A percentile compares a stretch with the other conserved stretches of the same genome.
These are phyloP conservation scores for Huntiella omanensis DNA, from an alignment of 2,329 filamentous ascomycete species.

Conservation along the genomic window DNA sequence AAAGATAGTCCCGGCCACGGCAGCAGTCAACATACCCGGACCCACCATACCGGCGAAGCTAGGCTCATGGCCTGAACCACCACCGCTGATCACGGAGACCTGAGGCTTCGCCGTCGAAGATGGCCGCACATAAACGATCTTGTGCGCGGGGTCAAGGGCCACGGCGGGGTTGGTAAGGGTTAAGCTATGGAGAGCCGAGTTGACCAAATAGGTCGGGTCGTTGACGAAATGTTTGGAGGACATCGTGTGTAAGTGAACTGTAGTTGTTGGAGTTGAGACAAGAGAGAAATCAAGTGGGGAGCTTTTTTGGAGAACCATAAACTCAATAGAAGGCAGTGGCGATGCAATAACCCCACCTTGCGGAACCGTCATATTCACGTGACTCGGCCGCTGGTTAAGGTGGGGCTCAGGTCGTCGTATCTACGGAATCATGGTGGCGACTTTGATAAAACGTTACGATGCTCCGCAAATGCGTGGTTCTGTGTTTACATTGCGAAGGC, in stretches of 20 bases:
- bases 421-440: no score
- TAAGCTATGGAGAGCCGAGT: slow-evolving; percentile 54
- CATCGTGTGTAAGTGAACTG: slow-evolving; percentile 17
- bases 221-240: slow-evolving; percentile 75
- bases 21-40: slow-evolving; percentile 57
- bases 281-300: no score
- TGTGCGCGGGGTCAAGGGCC: slow-evolving; percentile 59
- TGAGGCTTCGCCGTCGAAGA: slow-evolving; percentile 33
- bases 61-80: slow-evolving; percentile 79
- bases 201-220: slow-evolving; percentile 62
- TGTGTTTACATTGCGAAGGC: no score
- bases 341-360: no score
- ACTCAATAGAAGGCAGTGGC: no score
- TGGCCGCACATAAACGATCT: slow-evolving; percentile 62
- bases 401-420: no score
- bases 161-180: slow-evolving; percentile 73
- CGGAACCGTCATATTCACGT: no score
- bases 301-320: no score
- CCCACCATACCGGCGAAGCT: slow-evolving; percentile 77
- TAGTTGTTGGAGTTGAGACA: no score
- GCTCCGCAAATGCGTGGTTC: no score
- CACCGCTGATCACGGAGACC: slow-evolving; percentile 73
- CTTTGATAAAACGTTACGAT: no score
- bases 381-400: no score
- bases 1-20: slow-evolving; percentile 76